These are phyloP conservation scores for Barnettozyma salicaria DNA, from an alignment of 805 yeast genomes.

Conservation along the genomic window DNA sequence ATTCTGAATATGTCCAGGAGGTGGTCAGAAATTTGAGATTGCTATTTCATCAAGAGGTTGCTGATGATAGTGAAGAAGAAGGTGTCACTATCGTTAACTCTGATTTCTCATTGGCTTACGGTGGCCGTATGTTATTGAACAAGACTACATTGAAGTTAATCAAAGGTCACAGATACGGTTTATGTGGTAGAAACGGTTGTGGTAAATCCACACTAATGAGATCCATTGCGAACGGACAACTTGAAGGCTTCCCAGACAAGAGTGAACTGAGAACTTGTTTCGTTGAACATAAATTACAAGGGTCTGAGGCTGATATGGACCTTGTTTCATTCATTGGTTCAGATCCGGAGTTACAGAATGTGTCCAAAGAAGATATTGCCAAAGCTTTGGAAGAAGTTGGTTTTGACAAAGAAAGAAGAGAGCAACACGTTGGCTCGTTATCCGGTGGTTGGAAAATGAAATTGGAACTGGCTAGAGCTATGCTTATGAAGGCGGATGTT, in stretches of 20 bases:
- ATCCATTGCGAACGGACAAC: constrained; percentile 91
- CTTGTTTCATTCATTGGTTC: constrained; percentile 81
- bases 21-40: constrained; percentile 45
- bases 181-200: constrained; percentile 98
- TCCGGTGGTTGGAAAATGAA: constrained; percentile 99
- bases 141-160: constrained; percentile 82
- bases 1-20: constrained; percentile 36
- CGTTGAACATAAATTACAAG: constrained; percentile 95
- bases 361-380: constrained; percentile 65
- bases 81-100: constrained; percentile 91
- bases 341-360: constrained; percentile 71
- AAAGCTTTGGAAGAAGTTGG: constrained; percentile 80
- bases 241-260: constrained; percentile 95
- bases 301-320: constrained; percentile 87
- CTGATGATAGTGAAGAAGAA: constrained; percentile 59
- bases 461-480: constrained; percentile 96
- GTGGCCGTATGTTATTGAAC: constrained; percentile 93
- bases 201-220: constrained; percentile 98
- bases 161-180: constrained; percentile 95
- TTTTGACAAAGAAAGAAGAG: constrained; percentile 83
- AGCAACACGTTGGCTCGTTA: constrained; percentile 86
- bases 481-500: constrained; percentile 96
- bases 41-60: constrained; percentile 48
- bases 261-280: constrained; percentile 86
- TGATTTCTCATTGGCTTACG: constrained; percentile 93